phyloP scores from a whole-genome alignment of 2,329 filamentous ascomycete genomes.

The Paecilomyces variotii region DNA sequence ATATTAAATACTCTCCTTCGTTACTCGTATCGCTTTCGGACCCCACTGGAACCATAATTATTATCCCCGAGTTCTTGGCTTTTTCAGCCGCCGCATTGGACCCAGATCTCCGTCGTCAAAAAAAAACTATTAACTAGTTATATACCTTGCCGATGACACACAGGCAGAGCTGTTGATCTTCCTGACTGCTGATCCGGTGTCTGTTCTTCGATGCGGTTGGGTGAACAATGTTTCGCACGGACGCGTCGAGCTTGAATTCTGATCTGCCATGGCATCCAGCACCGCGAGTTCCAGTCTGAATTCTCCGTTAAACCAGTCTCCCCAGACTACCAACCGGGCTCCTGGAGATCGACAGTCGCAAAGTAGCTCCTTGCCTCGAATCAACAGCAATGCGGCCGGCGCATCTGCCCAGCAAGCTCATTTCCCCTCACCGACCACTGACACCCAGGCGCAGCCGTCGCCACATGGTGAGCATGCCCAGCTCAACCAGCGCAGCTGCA shows the following conservation, averaged over 20 bases:
- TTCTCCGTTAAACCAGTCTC: background rate
- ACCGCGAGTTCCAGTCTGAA: background rate
- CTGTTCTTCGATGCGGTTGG: background rate
- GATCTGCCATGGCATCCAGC: background rate
- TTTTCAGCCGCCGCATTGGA: background rate
- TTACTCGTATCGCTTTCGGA: background rate
- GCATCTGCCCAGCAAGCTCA: background rate
- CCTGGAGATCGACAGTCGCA: background rate
- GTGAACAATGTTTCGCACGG: background rate
- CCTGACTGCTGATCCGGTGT: background rate
- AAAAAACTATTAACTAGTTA: background rate
- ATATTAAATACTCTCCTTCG: too few relatives aligned
- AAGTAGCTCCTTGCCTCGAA: background rate
- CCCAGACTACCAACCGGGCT: background rate
- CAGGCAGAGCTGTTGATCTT: background rate
- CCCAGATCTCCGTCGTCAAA: background rate
- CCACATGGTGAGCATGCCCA: slow-evolving; percentile 6
- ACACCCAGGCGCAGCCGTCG: background rate
- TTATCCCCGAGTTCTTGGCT: background rate
- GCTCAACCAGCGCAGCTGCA: slow-evolving; percentile 35
- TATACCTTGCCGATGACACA: background rate
- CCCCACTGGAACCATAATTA: background rate
- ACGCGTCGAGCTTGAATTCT: background rate
- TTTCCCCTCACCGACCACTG: background rate
- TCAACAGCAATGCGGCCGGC: background rate